These are phyloP conservation scores for Ramichloridium luteum DNA, from an alignment of 2,329 filamentous ascomycete genomes.

Conservation along the genomic window DNA sequence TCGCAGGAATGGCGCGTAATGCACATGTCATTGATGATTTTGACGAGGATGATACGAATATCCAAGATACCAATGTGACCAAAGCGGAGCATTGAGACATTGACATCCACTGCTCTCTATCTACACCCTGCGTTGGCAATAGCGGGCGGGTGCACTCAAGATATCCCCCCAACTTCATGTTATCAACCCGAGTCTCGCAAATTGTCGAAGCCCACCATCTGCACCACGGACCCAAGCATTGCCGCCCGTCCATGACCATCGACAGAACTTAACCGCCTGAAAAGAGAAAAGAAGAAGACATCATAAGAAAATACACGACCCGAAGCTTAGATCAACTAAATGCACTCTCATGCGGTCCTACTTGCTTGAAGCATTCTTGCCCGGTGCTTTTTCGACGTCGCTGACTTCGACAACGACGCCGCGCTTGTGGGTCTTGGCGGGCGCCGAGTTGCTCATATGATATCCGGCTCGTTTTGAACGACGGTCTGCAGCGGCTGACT, in stretches of 20 bases:
- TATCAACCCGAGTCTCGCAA: no score
- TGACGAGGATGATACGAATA: slow-evolving; percentile 16
- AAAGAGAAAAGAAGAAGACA: no score
- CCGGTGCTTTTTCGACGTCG: slow-evolving; percentile 23
- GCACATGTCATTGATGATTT: slow-evolving; percentile 19
- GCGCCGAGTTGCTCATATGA: slow-evolving; percentile 11
- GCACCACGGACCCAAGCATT: no score
- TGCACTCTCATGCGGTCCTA: slow-evolving; percentile 5
- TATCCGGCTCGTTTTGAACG: slow-evolving; percentile 14
- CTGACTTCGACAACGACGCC: slow-evolving; percentile 16
- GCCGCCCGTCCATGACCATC: no score
- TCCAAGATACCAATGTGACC: no score
- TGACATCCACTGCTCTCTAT: no score
- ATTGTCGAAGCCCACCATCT: no score
- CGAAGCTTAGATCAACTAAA: slow-evolving; percentile 18
- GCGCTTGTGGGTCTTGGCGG: slow-evolving; percentile 14
- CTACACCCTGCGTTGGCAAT: no score
- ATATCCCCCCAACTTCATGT: no score
- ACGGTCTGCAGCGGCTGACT: slow-evolving; percentile 7
- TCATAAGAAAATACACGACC: background rate
- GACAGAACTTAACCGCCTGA: no score
- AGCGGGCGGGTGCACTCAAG: no score
- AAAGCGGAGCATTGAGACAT: no score
- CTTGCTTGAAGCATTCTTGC: slow-evolving; percentile 4
- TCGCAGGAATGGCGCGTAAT: slow-evolving; percentile 8